Percentiles rank a stretch among this genome's conserved stretches.
These are phyloP conservation scores for Geranomyces variabilis DNA, from an alignment of 192 early-diverging fungal genomes.

Conservation along the genomic window DNA sequence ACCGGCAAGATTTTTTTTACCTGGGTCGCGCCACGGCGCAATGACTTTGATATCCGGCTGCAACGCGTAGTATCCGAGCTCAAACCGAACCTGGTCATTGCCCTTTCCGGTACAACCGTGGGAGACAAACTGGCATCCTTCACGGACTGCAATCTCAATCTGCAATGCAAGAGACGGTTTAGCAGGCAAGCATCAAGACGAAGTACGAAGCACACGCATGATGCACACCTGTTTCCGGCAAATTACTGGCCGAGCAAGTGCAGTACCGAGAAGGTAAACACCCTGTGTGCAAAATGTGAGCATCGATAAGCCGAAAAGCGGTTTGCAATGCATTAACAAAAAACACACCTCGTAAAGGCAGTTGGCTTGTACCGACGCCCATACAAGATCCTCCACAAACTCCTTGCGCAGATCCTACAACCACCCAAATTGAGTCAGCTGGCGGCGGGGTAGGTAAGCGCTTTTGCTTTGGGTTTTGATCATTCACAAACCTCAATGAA, in stretches of 20 bases:
- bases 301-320: not conserved
- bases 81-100: constrained; percentile 99
- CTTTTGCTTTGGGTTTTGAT: too few relatives aligned
- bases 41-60: constrained; percentile 94
- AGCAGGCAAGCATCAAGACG: constrained; percentile 23
- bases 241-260: constrained; percentile 96
- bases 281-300: constrained; percentile 36
- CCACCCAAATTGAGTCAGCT: not conserved
- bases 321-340: not conserved
- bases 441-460: not conserved
- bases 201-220: too few relatives aligned
- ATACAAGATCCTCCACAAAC: constrained; percentile 92
- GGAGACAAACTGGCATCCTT: constrained; percentile 95
- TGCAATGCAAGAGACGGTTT: too few relatives aligned
- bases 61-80: constrained; percentile 96
- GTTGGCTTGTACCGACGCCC: constrained; percentile 93
- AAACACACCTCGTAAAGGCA: constrained; percentile 81
- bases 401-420: constrained; percentile 84
- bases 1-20: constrained; percentile 40
- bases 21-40: constrained; percentile 93
- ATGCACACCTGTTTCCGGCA: constrained; percentile 58
- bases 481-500: constrained; percentile 77
- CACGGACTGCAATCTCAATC: constrained; percentile 90
- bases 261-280: constrained; percentile 96
- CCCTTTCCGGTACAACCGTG: constrained; percentile 99